These are phyloP conservation scores for Pyrenophora graminea DNA, from an alignment of 2,329 filamentous ascomycete species.

Conservation along the genomic window DNA sequence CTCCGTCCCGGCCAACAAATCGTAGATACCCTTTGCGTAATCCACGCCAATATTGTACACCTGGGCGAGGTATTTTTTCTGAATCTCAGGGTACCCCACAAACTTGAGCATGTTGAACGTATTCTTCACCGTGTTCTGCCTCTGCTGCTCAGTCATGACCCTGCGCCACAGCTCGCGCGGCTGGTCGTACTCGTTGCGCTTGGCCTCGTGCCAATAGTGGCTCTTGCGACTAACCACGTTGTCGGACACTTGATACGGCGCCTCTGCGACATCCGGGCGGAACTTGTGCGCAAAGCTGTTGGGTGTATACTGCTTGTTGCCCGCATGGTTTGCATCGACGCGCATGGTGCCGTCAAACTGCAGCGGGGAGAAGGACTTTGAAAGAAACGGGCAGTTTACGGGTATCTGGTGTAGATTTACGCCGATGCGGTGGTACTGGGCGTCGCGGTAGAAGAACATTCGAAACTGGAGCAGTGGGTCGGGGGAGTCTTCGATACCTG, in stretches of 20 bases:
- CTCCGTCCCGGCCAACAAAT: constrained; percentile 48
- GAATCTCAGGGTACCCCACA: constrained; percentile 52
- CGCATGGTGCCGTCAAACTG: constrained; percentile 58
- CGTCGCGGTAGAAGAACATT: constrained; percentile 46
- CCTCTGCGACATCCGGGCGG: constrained; percentile 56
- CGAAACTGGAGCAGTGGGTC: constrained; percentile 29
- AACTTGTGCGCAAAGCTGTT: constrained; percentile 59
- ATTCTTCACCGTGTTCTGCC: constrained; percentile 55
- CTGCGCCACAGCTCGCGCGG: constrained; percentile 54
- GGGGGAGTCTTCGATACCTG: constrained; percentile 53
- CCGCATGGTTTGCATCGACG: constrained; percentile 53
- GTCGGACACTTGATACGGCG: constrained; percentile 56
- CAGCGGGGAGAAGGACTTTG: constrained; percentile 51
- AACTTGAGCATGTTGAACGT: constrained; percentile 53
- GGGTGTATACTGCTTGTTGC: constrained; percentile 58
- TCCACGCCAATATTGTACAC: constrained; percentile 55
- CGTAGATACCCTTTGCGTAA: constrained; percentile 55
- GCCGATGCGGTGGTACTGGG: constrained; percentile 58
- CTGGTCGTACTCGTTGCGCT: constrained; percentile 58
- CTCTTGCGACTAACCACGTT: constrained; percentile 57
- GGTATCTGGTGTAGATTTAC: constrained; percentile 58
- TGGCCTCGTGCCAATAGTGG: constrained; percentile 61
- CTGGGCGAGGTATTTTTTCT: constrained; percentile 59
- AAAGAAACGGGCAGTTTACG: constrained; percentile 55
- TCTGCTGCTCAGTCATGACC: constrained; percentile 54